These are phyloP conservation scores for Alnus rubra DNA, from an alignment of 306 rosid genomes.

Conservation along the genomic window DNA sequence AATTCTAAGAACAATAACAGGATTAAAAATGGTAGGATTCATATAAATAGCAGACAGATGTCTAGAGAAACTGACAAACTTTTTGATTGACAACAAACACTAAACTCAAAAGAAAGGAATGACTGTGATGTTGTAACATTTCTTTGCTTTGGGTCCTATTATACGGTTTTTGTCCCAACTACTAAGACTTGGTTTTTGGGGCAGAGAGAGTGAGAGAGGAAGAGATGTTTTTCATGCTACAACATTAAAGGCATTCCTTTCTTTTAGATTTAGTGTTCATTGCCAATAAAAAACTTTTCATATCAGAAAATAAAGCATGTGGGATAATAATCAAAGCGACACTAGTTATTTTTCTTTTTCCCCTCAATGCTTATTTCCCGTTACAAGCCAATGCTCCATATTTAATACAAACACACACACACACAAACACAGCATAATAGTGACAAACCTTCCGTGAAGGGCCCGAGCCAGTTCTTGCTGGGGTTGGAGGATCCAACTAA, in stretches of 20 bases:
- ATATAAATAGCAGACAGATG: not conserved
- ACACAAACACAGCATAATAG: conserved; percentile 18
- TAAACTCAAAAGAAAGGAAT: not conserved
- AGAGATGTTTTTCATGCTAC: too few relatives aligned
- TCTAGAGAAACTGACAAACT: conserved; percentile 7
- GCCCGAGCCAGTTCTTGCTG: conserved; percentile 76
- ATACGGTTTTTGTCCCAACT: too few relatives aligned
- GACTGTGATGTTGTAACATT: not conserved
- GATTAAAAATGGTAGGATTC: not conserved
- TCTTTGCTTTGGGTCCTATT: too few relatives aligned
- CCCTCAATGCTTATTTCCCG: not conserved
- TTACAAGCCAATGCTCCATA: not conserved
- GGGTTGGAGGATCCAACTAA: conserved; percentile 83
- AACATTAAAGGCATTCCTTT: too few relatives aligned
- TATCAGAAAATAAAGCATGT: not conserved
- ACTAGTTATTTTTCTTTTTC: not conserved
- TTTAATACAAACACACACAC: not conserved
- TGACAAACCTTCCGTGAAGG: conserved; percentile 86
- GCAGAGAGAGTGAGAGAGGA: too few relatives aligned
- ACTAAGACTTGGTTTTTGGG: too few relatives aligned
- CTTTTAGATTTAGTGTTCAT: too few relatives aligned
- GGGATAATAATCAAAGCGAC: not conserved
- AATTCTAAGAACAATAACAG: conserved; percentile 16
- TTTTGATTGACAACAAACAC: not conserved
- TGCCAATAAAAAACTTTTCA: not conserved